Conservation (phyloP, 208 protist species). For the Wallacemonas sp. region DNA sequence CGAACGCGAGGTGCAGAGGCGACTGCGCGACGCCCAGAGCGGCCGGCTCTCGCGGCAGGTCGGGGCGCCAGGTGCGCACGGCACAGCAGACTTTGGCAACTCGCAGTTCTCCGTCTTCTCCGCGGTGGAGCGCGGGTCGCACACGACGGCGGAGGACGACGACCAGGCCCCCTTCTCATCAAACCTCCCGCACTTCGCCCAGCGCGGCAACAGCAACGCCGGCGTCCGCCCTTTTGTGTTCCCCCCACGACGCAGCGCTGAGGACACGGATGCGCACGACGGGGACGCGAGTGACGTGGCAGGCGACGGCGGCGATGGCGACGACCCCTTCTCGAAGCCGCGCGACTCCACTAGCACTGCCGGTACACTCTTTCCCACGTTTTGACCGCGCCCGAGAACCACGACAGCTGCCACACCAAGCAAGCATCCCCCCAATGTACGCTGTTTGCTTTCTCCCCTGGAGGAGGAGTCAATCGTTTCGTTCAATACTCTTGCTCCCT, state of each 20-base stretch:
- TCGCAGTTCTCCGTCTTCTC: neutral
- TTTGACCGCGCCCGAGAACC: too few relatives aligned
- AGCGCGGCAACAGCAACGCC: neutral
- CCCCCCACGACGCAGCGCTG: neutral
- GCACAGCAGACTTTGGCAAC: conserved; percentile 4
- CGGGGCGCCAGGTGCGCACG: too few relatives aligned
- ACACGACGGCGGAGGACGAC: neutral
- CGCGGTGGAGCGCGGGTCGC: neutral
- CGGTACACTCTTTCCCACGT: too few relatives aligned
- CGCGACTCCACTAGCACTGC: too few relatives aligned
- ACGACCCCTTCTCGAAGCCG: too few relatives aligned
- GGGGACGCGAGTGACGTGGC: neutral
- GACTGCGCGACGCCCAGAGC: neutral
- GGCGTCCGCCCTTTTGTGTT: neutral
- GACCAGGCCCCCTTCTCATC: neutral
- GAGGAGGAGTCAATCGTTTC: too few relatives aligned
- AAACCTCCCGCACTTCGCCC: neutral
- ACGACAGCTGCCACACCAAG: too few relatives aligned
- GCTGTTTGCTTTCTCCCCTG: too few relatives aligned
- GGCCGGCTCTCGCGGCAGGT: too few relatives aligned
- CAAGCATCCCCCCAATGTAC: too few relatives aligned
- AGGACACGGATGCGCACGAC: too few relatives aligned
- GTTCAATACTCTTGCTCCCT: too few relatives aligned
- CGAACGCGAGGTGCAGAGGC: conserved; percentile 25
- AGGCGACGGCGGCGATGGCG: neutral